phyloP scores from a whole-genome alignment of 2,329 filamentous ascomycete genomes.

The Fusarium circinatum region DNA sequence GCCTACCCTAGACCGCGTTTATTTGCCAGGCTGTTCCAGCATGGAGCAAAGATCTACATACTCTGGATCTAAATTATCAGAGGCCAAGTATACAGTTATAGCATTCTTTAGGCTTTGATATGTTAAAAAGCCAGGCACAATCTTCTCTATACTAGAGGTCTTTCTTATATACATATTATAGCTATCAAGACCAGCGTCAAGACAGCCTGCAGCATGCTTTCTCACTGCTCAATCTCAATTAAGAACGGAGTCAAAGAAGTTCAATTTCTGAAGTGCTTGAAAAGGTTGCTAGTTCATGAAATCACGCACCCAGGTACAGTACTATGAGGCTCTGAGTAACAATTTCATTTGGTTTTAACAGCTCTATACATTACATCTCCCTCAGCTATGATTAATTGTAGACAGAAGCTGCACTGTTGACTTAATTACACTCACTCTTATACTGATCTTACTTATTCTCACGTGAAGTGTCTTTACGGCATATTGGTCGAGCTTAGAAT shows the following conservation, averaged over 20 bases:
- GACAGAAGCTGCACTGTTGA: neutral
- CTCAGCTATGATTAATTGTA: rapidly evolving
- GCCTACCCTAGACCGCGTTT: neutral
- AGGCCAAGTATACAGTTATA: neutral
- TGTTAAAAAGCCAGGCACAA: rapidly evolving
- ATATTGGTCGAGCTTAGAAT: too few species aligned
- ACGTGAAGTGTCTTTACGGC: too few species aligned
- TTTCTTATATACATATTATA: rapidly evolving
- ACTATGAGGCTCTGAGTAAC: rapidly evolving
- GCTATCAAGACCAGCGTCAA: rapidly evolving
- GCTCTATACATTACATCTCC: neutral
- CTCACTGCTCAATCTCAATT: rapidly evolving
- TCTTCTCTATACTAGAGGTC: too few species aligned
- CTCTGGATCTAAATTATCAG: rapidly evolving
- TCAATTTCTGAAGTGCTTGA: rapidly evolving
- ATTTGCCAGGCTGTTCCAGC: too few species aligned
- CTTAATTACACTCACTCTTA: rapidly evolving
- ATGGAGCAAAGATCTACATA: neutral
- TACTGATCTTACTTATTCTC: rapidly evolving
- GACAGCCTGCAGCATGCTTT: rapidly evolving
- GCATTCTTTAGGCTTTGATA: rapidly evolving
- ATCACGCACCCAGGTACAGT: rapidly evolving
- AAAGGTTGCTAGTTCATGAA: rapidly evolving
- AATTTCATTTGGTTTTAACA: neutral
- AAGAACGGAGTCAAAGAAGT: rapidly evolving